phyloP scores from a whole-genome alignment of 129 eudicot species.

The Helichrysum umbraculigerum region DNA sequence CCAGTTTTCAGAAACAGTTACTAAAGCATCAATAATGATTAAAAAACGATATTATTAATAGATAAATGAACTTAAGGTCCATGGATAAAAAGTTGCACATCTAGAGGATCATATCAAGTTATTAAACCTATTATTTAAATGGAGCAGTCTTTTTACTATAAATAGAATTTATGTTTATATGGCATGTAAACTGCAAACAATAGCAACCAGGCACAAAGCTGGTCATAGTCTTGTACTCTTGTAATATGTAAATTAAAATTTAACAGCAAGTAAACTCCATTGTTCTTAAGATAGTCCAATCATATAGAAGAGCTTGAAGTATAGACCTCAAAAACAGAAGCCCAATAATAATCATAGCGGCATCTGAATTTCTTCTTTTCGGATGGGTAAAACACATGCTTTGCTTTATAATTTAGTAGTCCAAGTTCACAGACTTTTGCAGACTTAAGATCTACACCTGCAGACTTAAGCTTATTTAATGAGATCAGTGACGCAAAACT shows the following conservation, averaged over 20 bases:
- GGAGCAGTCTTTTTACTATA: constrained; percentile 3
- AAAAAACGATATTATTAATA: neutral
- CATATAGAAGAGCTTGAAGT: constrained; percentile 7
- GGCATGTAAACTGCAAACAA: neutral
- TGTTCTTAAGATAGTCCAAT: neutral
- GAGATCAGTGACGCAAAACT: neutral
- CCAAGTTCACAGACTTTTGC: constrained; percentile 98
- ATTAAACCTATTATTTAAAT: neutral
- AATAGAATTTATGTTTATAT: neutral
- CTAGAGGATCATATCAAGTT: neutral
- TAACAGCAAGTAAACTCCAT: constrained; percentile 1
- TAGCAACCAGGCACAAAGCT: neutral
- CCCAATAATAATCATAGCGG: constrained; percentile 97
- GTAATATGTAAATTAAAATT: neutral
- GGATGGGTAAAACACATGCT: constrained; percentile 80
- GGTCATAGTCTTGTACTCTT: neutral
- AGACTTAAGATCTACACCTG: constrained; percentile 95
- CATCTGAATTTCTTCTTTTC: constrained; percentile 90
- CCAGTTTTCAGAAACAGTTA: neutral
- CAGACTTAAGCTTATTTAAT: constrained; percentile 20
- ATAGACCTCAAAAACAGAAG: constrained; percentile 89
- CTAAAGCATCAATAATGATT: neutral
- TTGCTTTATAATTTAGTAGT: constrained; percentile 84
- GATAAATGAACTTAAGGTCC: neutral
- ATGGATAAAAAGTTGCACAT: neutral